Evolutionary conservation across 177 flowering plant species (phyloP).

Genomic region (Vitis hybrid): DNA sequence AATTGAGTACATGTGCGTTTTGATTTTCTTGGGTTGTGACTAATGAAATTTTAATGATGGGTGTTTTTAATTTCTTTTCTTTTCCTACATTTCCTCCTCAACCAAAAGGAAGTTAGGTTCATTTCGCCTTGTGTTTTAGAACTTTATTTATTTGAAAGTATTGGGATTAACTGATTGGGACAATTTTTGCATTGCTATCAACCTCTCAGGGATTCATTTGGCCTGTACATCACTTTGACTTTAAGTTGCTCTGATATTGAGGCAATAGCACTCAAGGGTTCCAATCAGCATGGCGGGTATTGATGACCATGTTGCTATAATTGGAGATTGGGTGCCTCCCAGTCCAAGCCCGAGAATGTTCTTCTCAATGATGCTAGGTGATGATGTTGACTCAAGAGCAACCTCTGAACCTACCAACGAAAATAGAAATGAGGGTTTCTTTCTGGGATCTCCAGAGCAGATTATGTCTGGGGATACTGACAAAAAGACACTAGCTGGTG

Average conservation of each 20-base stretch:
- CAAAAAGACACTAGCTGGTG: constrained; percentile 16
- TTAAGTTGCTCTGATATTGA: neutral
- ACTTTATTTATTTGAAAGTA: neutral
- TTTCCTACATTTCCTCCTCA: too few species aligned
- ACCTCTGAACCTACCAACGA: constrained; percentile 25
- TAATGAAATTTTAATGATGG: too few species aligned
- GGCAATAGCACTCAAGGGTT: neutral
- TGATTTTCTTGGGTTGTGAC: too few species aligned
- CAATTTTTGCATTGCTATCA: neutral
- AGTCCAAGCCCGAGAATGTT: constrained; percentile 57
- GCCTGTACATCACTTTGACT: neutral
- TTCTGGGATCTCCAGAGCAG: constrained; percentile 21
- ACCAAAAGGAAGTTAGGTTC: neutral
- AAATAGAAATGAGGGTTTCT: constrained; percentile 21
- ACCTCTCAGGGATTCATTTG: constrained; percentile 15
- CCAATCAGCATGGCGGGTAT: constrained; percentile 39
- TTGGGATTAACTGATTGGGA: neutral
- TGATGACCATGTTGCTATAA: constrained; percentile 57
- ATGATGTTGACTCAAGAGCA: constrained; percentile 36
- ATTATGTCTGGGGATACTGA: constrained; percentile 14
- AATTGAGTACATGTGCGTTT: too few species aligned
- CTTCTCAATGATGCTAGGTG: constrained; percentile 42
- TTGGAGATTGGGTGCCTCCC: constrained; percentile 71
- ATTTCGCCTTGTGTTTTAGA: neutral
- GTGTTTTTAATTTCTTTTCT: too few species aligned